Conservation (phyloP, 257 asterid species). For the Solanum gracilifrons region DNA sequence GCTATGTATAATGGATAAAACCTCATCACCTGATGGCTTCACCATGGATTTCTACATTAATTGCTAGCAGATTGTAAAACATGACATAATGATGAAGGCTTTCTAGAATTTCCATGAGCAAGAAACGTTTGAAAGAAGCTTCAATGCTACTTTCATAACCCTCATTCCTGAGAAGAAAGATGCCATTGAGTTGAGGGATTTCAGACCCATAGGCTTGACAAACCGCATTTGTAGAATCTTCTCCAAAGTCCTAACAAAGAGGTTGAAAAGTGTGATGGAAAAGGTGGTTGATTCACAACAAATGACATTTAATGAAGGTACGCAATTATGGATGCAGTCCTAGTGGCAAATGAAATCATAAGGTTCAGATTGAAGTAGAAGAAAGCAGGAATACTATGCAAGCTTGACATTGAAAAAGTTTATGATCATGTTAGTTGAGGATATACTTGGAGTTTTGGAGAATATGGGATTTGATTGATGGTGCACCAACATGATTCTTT, state of each 20-base stretch:
- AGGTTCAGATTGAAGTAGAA: not conserved
- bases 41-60: no score
- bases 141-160: no score
- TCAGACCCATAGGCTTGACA: no score
- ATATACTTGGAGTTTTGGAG: not conserved
- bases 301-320: not conserved
- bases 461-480: not conserved
- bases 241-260: not conserved
- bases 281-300: not conserved
- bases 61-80: no score
- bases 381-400: not conserved
- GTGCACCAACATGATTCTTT: not conserved
- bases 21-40: no score
- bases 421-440: not conserved
- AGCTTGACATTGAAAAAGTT: not conserved
- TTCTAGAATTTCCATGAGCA: no score
- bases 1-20: no score
- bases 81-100: no score
- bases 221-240: no score
- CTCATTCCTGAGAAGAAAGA: no score
- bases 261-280: not conserved
- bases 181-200: no score
- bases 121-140: no score
- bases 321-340: not conserved
- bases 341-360: not conserved